These are phyloP conservation scores for Ascochyta clinopodiicola DNA, from an alignment of 2,329 filamentous ascomycete species.

Conservation along the genomic window DNA sequence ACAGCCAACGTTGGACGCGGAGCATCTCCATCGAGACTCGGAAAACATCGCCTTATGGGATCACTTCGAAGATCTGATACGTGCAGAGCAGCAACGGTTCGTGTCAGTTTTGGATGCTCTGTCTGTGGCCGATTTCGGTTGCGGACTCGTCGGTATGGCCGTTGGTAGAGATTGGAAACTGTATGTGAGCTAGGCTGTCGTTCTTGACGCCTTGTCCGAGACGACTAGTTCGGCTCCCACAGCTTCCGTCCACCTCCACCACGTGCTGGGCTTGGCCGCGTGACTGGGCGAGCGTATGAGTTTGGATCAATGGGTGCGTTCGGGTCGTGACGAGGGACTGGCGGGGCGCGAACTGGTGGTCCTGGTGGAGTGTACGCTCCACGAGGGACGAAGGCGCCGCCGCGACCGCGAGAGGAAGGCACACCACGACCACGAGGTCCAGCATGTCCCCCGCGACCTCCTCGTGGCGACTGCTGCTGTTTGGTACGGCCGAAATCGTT, in stretches of 20 bases:
- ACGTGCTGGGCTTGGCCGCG: slow-evolving; percentile 37
- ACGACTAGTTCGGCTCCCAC: slow-evolving; percentile 49
- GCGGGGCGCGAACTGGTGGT: slow-evolving; percentile 33
- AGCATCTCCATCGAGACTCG: background rate
- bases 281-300: slow-evolving; percentile 47
- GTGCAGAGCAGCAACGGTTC: background rate
- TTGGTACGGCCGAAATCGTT: slow-evolving; percentile 55
- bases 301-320: slow-evolving; percentile 50
- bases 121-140: background rate
- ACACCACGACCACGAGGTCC: slow-evolving; percentile 34
- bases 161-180: background rate
- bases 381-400: slow-evolving; percentile 38
- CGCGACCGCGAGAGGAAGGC: slow-evolving; percentile 33
- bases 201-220: slow-evolving; percentile 5
- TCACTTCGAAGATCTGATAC: background rate
- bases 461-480: slow-evolving; percentile 40
- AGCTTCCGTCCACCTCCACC: slow-evolving; percentile 44
- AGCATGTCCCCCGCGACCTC: slow-evolving; percentile 38
- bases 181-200: slow-evolving; percentile 6
- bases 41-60: background rate
- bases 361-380: slow-evolving; percentile 41
- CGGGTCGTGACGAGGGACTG: slow-evolving; percentile 41
- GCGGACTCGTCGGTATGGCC: background rate
- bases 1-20: background rate
- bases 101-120: background rate